Percentiles rank a stretch among this genome's conserved stretches.
phyloP scores from a whole-genome alignment of 2,329 filamentous ascomycete genomes.

The Triangularia setosa region DNA sequence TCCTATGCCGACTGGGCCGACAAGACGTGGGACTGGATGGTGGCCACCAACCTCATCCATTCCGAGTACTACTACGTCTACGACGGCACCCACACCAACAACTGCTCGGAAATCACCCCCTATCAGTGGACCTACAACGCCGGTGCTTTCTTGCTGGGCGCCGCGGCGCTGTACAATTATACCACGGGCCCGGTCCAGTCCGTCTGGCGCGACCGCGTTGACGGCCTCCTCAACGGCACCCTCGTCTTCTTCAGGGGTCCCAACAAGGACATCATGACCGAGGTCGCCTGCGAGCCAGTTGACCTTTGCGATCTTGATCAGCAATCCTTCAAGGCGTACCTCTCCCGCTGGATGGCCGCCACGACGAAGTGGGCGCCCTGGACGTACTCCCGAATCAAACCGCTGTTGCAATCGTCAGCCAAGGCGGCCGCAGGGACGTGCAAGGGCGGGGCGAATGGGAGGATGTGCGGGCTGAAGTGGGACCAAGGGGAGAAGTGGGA shows the following conservation, averaged over 20 bases:
- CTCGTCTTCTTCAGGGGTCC: slow-evolving; percentile 50
- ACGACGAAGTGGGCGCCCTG: slow-evolving; percentile 62
- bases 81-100: slow-evolving; percentile 56
- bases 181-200: slow-evolving; percentile 35
- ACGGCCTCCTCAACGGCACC: slow-evolving; percentile 52
- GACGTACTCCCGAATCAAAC: slow-evolving; percentile 50
- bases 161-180: slow-evolving; percentile 67
- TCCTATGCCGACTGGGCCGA: slow-evolving; percentile 78
- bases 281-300: slow-evolving; percentile 61
- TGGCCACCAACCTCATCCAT: slow-evolving; percentile 54
- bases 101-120: slow-evolving; percentile 55
- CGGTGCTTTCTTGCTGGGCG: slow-evolving; percentile 62
- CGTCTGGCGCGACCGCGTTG: slow-evolving; percentile 55
- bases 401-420: slow-evolving; percentile 52
- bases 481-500: slow-evolving; percentile 52
- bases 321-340: slow-evolving; percentile 61
- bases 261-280: slow-evolving; percentile 56
- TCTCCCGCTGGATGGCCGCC: slow-evolving; percentile 58
- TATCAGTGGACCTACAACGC: slow-evolving; percentile 69
- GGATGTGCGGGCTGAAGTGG: slow-evolving; percentile 60
- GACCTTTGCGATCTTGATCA: slow-evolving; percentile 60
- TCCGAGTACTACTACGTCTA: slow-evolving; percentile 53
- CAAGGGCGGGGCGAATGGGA: slow-evolving; percentile 51
- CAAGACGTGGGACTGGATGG: slow-evolving; percentile 68
- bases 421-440: slow-evolving; percentile 55